phyloP scores from a whole-genome alignment of 129 eudicot species.

The Scalesia atractyloides region DNA sequence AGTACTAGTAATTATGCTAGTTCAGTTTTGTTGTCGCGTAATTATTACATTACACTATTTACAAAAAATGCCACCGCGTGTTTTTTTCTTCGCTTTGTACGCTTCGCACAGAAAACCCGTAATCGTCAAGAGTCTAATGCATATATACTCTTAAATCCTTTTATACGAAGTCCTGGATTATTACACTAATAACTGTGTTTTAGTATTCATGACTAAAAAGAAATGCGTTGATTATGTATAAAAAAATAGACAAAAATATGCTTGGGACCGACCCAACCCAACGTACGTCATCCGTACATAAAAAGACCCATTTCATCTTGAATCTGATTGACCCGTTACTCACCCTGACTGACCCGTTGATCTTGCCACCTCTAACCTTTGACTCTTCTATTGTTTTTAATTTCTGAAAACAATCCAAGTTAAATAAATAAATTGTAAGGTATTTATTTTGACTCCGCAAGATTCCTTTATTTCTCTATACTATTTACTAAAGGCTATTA shows the following conservation, averaged over 20 bases:
- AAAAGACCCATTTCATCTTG: neutral
- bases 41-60: no score
- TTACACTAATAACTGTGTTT: neutral
- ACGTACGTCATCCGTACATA: neutral
- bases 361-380: neutral
- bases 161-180: neutral
- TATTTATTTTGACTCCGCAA: neutral
- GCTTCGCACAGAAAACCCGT: neutral
- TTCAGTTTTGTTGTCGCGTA: no score
- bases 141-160: neutral
- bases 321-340: neutral
- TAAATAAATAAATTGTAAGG: neutral
- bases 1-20: no score
- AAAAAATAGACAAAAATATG: neutral
- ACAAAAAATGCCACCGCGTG: no score
- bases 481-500: neutral
- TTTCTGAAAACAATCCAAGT: neutral
- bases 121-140: neutral
- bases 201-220: neutral
- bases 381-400: neutral
- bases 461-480: neutral
- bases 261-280: neutral
- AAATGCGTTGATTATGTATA: neutral
- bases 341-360: neutral
- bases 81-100: no score